Conservation (phyloP, 1,284 basidiomycete genomes). For the Melampsora americana region DNA sequence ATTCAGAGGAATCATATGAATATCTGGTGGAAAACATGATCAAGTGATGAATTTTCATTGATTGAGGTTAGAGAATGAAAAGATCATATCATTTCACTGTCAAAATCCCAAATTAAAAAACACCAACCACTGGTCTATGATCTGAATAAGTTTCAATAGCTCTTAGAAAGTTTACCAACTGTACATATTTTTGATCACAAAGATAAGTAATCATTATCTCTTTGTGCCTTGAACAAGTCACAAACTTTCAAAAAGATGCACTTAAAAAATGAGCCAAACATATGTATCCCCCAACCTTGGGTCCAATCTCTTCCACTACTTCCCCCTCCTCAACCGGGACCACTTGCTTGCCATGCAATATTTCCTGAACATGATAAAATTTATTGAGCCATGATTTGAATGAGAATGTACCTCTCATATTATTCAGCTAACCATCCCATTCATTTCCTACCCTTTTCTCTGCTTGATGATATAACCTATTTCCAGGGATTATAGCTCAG, state of each 20-base stretch:
- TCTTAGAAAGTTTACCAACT: background rate
- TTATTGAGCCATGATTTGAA: too few relatives aligned
- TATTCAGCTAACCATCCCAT: too few relatives aligned
- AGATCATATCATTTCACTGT: too few relatives aligned
- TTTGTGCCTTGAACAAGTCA: background rate
- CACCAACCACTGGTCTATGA: conserved; percentile 2
- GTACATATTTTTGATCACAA: background rate
- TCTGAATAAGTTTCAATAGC: conserved; percentile 8
- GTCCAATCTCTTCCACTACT: background rate
- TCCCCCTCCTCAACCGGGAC: background rate
- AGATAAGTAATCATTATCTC: background rate
- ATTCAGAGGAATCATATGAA: too few relatives aligned
- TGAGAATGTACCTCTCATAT: too few relatives aligned
- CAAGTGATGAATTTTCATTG: too few relatives aligned
- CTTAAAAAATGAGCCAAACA: conserved; percentile 7
- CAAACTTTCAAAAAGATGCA: background rate
- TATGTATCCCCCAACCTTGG: background rate
- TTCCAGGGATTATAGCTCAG: too few relatives aligned
- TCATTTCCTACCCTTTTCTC: too few relatives aligned
- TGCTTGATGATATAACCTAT: too few relatives aligned
- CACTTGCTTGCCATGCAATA: background rate
- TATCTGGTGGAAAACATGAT: too few relatives aligned
- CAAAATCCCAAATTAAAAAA: background rate
- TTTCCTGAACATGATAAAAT: too few relatives aligned
- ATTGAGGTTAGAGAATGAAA: too few relatives aligned